phyloP scores from a whole-genome alignment of 148 eudicot species.

The Rhododendron simsii region DNA sequence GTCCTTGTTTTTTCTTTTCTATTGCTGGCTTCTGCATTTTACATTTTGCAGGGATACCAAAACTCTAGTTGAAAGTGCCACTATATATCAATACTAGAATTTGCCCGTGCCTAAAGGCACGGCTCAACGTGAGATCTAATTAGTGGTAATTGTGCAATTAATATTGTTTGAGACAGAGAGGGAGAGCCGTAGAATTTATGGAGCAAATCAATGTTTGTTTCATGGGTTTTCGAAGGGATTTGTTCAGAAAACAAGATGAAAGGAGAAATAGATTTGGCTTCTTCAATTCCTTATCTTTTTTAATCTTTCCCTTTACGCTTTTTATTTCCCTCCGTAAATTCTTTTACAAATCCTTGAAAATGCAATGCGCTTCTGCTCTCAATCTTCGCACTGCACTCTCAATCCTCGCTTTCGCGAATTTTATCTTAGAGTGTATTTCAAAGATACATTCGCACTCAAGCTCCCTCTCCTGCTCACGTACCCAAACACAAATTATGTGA shows the following conservation, averaged over 20 bases:
- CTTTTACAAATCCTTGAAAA: too few relatives aligned
- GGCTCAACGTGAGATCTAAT: too few relatives aligned
- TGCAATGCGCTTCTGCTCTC: too few relatives aligned
- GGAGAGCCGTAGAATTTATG: too few relatives aligned
- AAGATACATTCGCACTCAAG: too few relatives aligned
- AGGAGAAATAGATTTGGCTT: background rate
- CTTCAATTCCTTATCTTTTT: background rate
- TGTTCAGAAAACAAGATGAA: background rate
- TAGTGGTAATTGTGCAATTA: too few relatives aligned
- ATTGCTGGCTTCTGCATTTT: too few relatives aligned
- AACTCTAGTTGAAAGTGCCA: background rate
- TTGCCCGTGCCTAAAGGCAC: too few relatives aligned
- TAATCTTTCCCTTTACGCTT: background rate
- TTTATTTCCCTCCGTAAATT: background rate
- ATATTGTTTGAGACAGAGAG: too few relatives aligned
- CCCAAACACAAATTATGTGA: background rate
- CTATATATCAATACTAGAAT: background rate
- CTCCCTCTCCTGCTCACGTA: background rate
- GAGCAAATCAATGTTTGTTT: background rate
- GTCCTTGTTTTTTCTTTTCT: background rate
- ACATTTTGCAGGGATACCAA: background rate
- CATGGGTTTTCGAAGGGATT: background rate
- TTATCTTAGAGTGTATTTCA: background rate
- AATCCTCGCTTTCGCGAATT: too few relatives aligned
- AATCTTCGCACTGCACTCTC: too few relatives aligned